These are phyloP conservation scores for Backusella australiensis DNA, from an alignment of 192 early-diverging fungal genomes.

Conservation along the genomic window DNA sequence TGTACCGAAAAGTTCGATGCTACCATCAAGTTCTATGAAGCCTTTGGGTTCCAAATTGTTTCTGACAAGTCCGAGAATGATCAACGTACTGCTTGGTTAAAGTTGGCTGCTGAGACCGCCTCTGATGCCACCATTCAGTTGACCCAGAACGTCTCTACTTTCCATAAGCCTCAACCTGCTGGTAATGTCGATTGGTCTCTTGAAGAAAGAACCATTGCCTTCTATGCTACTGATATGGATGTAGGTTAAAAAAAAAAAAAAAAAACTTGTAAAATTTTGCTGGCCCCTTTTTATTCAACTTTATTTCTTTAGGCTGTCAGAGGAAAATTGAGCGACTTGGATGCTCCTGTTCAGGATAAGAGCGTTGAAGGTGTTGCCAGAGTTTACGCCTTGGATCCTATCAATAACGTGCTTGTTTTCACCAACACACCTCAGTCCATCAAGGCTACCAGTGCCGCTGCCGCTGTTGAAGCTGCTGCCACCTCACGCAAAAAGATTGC, in stretches of 20 bases:
- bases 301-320: constrained; percentile 31
- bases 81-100: constrained; percentile 47
- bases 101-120: constrained; percentile 34
- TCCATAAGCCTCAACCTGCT: background rate
- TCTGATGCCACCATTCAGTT: constrained; percentile 11
- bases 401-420: constrained; percentile 79
- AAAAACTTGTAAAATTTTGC: too few relatives aligned
- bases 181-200: constrained; percentile 12
- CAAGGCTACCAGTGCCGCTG: background rate
- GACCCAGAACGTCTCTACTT: background rate
- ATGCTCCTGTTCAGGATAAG: constrained; percentile 40
- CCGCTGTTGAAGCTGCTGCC: constrained; percentile 10
- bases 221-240: constrained; percentile 5
- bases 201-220: constrained; percentile 8
- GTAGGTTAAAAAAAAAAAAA: background rate
- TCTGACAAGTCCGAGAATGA: constrained; percentile 15
- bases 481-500: constrained; percentile 74
- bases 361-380: constrained; percentile 14
- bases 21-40: constrained; percentile 21
- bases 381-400: constrained; percentile 68
- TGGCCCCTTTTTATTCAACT: background rate
- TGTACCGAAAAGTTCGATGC: constrained; percentile 2
- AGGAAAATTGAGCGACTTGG: constrained; percentile 27
- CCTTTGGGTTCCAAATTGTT: constrained; percentile 22
- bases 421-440: constrained; percentile 33